phyloP scores from a whole-genome alignment of 2,329 filamentous ascomycete genomes.

The Cordyceps cicadae region DNA sequence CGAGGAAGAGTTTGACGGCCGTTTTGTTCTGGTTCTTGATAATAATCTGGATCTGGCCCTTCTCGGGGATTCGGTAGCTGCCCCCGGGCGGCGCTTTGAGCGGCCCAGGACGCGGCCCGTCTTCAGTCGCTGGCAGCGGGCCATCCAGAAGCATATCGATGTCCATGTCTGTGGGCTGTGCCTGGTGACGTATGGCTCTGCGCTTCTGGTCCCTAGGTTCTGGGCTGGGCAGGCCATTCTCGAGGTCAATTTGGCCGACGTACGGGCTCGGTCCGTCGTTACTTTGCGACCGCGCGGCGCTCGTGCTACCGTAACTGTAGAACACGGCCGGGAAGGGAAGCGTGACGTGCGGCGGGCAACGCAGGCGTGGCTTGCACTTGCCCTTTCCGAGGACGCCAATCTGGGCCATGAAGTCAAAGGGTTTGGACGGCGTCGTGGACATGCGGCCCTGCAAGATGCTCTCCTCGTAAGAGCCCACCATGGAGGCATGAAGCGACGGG shows the following conservation, averaged over 20 bases:
- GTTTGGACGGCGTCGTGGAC: conserved; percentile 91
- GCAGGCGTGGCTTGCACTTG: conserved; percentile 75
- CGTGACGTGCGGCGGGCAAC: conserved; percentile 83
- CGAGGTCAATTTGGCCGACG: conserved; percentile 84
- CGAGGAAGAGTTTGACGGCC: conserved; percentile 87
- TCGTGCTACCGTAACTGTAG: conserved; percentile 76
- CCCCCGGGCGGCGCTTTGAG: conserved; percentile 65
- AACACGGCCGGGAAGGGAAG: conserved; percentile 91
- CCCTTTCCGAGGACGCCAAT: conserved; percentile 88
- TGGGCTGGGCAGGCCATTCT: conserved; percentile 60
- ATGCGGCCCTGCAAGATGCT: conserved; percentile 90
- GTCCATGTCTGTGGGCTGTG: conserved; percentile 34
- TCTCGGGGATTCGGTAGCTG: conserved; percentile 86
- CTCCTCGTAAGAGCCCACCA: conserved; percentile 97
- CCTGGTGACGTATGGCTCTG: conserved; percentile 55
- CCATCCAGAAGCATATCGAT: conserved; percentile 16
- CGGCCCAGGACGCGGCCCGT: conserved; percentile 25
- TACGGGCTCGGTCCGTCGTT: conserved; percentile 93
- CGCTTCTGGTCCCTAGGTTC: conserved; percentile 34
- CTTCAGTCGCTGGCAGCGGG: conserved; percentile 11
- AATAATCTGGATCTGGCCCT: conserved; percentile 91
- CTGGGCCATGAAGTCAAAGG: conserved; percentile 86
- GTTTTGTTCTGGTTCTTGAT: conserved; percentile 99
- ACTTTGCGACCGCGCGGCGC: conserved; percentile 51
- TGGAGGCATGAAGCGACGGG: conserved; percentile 78